These are phyloP conservation scores for Gigaspora rosea DNA, from an alignment of 192 early-diverging fungal species.

Conservation along the genomic window DNA sequence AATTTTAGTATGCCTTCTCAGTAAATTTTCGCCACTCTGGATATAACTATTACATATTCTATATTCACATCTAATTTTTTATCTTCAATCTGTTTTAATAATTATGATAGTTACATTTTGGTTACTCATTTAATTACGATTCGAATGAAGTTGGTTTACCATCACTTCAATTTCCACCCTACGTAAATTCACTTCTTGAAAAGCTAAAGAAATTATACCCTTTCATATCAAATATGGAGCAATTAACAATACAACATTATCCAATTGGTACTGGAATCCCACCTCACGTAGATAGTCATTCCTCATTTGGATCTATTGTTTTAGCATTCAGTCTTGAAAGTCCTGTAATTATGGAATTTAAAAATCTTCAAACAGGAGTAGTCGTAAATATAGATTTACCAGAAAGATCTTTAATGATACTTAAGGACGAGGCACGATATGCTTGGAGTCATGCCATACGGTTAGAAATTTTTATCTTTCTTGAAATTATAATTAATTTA, in stretches of 20 bases:
- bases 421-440: constrained; percentile 20
- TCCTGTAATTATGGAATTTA: constrained; percentile 30
- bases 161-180: constrained; percentile 16
- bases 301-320: constrained; percentile 19
- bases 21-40: too few species aligned
- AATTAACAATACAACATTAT: constrained; percentile 27
- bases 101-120: constrained; percentile 27
- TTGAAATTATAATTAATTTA: background rate
- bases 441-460: constrained; percentile 24
- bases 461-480: background rate
- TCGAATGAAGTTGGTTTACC: constrained; percentile 17
- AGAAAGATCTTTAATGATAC: constrained; percentile 25
- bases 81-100: background rate
- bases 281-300: constrained; percentile 31
- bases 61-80: background rate
- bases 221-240: constrained; percentile 21
- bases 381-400: constrained; percentile 19
- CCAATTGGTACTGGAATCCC: constrained; percentile 32
- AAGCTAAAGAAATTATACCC: constrained; percentile 6
- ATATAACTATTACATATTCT: background rate
- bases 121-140: constrained; percentile 23
- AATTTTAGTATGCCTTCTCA: too few species aligned
- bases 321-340: constrained; percentile 26
- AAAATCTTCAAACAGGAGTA: constrained; percentile 16
- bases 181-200: constrained; percentile 6